A percentile compares a stretch with the other conserved stretches of the same genome.
Conservation (phyloP, 805 yeast genomes). For the Yamadazyma tumulicola region DNA sequence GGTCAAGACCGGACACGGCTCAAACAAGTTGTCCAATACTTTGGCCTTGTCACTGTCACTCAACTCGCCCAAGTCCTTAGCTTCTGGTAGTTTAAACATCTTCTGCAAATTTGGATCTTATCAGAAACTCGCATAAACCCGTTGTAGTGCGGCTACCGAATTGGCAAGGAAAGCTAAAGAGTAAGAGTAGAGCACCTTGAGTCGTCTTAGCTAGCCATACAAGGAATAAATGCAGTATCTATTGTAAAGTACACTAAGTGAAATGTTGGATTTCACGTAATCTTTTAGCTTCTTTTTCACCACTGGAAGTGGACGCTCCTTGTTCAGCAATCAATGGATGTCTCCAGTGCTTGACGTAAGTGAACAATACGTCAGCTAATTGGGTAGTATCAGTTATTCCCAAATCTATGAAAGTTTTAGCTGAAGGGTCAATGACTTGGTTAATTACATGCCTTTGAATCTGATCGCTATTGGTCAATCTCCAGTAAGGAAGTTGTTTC, state of each 20-base stretch:
- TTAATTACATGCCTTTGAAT: conserved; percentile 68
- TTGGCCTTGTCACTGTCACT: conserved; percentile 3
- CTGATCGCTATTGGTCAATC: conserved; percentile 63
- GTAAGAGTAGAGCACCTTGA: no score
- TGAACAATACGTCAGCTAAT: conserved; percentile 43
- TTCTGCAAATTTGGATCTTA: neutral
- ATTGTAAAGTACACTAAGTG: conserved; percentile 18
- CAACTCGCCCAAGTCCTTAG: conserved; percentile 1
- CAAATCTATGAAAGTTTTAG: conserved; percentile 64
- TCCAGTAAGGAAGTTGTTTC: conserved; percentile 44
- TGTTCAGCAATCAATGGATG: conserved; percentile 47
- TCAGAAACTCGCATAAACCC: conserved; percentile 1
- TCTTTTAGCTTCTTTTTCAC: conserved; percentile 36
- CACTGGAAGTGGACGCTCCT: conserved; percentile 33
- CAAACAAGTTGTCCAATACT: conserved; percentile 57
- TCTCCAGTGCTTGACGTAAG: conserved; percentile 48
- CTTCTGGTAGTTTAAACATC: conserved; percentile 3
- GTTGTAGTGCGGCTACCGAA: no score
- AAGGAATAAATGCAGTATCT: neutral
- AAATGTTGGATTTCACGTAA: conserved; percentile 45
- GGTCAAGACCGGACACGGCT: conserved; percentile 52
- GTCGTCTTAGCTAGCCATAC: no score
- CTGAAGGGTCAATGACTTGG: conserved; percentile 59
- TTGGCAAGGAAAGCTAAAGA: no score
- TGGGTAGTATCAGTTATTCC: conserved; percentile 50